Evolutionary conservation across 371 early-diverging fungal species (phyloP).

Genomic region (Batkoa obscura): DNA sequence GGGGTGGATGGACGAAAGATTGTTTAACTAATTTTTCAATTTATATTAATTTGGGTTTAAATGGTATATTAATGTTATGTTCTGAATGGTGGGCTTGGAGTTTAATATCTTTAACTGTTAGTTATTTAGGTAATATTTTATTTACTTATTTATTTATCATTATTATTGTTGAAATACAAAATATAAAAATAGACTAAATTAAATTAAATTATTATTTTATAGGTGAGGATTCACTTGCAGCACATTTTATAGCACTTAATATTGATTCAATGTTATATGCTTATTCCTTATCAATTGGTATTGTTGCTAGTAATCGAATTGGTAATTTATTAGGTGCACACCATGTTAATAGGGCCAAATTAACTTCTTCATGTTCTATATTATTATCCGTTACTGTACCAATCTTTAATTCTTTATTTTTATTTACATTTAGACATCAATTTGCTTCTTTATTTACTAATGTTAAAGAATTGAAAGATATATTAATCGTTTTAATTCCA

Average conservation of each 20-base stretch:
- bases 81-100: slow-evolving; percentile 59
- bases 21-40: slow-evolving; percentile 36
- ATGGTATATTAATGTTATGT: slow-evolving; percentile 46
- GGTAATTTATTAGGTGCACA: slow-evolving; percentile 47
- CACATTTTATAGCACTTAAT: slow-evolving; percentile 60
- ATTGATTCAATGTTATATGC: slow-evolving; percentile 39
- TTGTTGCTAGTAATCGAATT: slow-evolving; percentile 53
- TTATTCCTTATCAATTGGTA: slow-evolving; percentile 30
- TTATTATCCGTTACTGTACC: slow-evolving; percentile 22
- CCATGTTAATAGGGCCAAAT: slow-evolving; percentile 12
- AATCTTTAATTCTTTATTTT: slow-evolving; percentile 14
- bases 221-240: slow-evolving; percentile 42
- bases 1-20: slow-evolving; percentile 71
- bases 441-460: slow-evolving; percentile 35
- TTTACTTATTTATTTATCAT: background rate
- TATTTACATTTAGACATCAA: slow-evolving; percentile 14
- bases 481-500: slow-evolving; percentile 52
- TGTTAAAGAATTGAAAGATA: slow-evolving; percentile 38
- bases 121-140: slow-evolving; percentile 46
- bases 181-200: too few species aligned
- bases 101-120: slow-evolving; percentile 50
- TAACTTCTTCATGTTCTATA: slow-evolving; percentile 17
- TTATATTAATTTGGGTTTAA: slow-evolving; percentile 36
- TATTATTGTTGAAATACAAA: too few species aligned
- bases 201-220: slow-evolving; percentile 29